These are phyloP conservation scores for Tuber calosporum DNA, from an alignment of 495 filamentous ascomycete species.

Conservation along the genomic window DNA sequence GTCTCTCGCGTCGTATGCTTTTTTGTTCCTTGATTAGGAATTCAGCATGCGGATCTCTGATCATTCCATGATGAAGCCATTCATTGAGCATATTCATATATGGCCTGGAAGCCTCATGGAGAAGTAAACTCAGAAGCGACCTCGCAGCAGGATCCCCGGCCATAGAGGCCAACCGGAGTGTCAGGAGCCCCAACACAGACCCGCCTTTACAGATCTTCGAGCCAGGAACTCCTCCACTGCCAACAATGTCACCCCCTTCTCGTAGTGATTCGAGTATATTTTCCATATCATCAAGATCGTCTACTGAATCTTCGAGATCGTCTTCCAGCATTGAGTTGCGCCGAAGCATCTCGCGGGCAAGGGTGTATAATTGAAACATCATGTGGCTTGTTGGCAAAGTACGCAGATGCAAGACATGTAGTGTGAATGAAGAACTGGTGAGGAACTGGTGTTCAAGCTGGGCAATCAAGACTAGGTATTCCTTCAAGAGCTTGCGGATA, in stretches of 20 bases:
- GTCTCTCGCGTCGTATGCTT: slow-evolving; percentile 79
- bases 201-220: slow-evolving; percentile 95
- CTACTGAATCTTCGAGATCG: slow-evolving; percentile 72
- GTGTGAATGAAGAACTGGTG: slow-evolving; percentile 75
- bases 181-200: slow-evolving; percentile 74
- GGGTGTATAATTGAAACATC: slow-evolving; percentile 74
- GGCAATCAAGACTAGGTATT: slow-evolving; percentile 84
- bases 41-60: slow-evolving; percentile 87
- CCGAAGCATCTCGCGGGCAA: slow-evolving; percentile 79
- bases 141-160: slow-evolving; percentile 87
- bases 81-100: slow-evolving; percentile 99
- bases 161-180: slow-evolving; percentile 74
- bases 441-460: slow-evolving; percentile 89
- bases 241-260: slow-evolving; percentile 67
- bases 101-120: slow-evolving; percentile 81
- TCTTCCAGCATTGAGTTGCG: slow-evolving; percentile 82
- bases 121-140: slow-evolving; percentile 65
- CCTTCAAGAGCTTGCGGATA: slow-evolving; percentile 81
- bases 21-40: slow-evolving; percentile 94
- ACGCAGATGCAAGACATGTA: slow-evolving; percentile 87
- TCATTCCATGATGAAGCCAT: slow-evolving; percentile 93
- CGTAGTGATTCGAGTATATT: slow-evolving; percentile 75
- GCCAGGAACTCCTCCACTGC: slow-evolving; percentile 66
- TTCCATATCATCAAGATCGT: slow-evolving; percentile 74
- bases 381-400: slow-evolving; percentile 83